Percentiles rank a stretch among this genome's conserved stretches.
These are phyloP conservation scores for Sporothrix variecibatus DNA, from an alignment of 2,329 filamentous ascomycete genomes.

Conservation along the genomic window DNA sequence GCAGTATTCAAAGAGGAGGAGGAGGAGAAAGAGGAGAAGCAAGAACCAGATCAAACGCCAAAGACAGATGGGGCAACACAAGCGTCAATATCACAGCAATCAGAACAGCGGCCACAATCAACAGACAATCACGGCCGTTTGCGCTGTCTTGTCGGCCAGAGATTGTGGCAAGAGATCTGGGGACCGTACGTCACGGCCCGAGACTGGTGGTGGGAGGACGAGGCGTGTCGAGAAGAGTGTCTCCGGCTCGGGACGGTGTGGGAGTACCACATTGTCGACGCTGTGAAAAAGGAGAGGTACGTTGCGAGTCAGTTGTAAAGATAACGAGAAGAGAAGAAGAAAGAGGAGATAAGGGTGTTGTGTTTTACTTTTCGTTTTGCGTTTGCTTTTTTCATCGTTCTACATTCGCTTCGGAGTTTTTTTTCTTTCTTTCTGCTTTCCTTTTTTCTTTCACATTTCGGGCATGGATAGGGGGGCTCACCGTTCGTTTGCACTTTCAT, in stretches of 20 bases:
- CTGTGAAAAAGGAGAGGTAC: constrained; percentile 45
- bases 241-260: constrained; percentile 55
- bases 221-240: constrained; percentile 57
- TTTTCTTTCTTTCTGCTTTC: too few species aligned
- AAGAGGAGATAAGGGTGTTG: neutral
- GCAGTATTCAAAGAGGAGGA: constrained; percentile 40
- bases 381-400: neutral
- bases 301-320: neutral
- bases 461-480: neutral
- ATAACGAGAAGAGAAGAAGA: neutral
- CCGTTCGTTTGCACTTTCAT: neutral
- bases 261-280: constrained; percentile 61
- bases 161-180: constrained; percentile 65
- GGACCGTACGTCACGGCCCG: constrained; percentile 52
- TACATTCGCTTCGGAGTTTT: neutral
- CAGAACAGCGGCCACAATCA: neutral
- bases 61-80: too few species aligned
- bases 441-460: neutral
- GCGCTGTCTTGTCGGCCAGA: constrained; percentile 54
- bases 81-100: neutral
- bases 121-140: constrained; percentile 43
- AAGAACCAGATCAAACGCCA: neutral
- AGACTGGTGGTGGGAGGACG: constrained; percentile 65
- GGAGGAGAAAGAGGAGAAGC: neutral
- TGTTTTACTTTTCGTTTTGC: neutral